A percentile compares a stretch with the other conserved stretches of the same genome.
Evolutionary conservation across 345 rosid species (phyloP).

Genomic region (Passiflora organensis): DNA sequence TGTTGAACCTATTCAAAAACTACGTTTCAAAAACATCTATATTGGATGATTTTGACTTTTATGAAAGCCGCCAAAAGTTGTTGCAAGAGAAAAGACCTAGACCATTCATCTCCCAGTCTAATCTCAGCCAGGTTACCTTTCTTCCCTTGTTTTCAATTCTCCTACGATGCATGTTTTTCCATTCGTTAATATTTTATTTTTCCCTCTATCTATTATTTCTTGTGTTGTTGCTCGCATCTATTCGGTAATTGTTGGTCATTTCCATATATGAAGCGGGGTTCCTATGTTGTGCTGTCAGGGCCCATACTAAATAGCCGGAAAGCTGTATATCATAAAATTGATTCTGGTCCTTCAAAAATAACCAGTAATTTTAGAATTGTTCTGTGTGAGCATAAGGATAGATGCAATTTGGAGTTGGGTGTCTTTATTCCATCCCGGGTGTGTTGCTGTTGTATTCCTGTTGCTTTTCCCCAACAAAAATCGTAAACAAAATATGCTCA

Average conservation of each 20-base stretch:
- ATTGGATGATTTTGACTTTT: constrained; percentile 14
- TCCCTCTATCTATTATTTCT: not conserved
- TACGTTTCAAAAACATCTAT: constrained; percentile 5
- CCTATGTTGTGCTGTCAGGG: no score
- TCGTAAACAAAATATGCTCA: no score
- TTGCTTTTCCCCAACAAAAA: no score
- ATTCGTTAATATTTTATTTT: not conserved
- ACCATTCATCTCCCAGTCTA: constrained; percentile 9
- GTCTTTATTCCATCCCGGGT: no score
- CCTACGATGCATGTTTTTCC: no score
- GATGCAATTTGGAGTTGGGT: no score
- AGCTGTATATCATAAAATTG: no score
- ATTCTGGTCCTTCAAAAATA: not conserved
- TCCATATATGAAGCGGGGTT: no score
- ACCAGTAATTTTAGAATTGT: not conserved
- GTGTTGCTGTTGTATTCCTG: no score
- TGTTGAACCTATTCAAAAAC: constrained; percentile 14
- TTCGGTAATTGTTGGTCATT: no score
- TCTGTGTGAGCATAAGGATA: not conserved
- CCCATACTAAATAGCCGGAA: no score
- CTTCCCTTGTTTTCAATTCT: not conserved
- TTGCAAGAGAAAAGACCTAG: constrained; percentile 16
- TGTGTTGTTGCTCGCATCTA: not conserved
- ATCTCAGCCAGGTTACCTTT: constrained; percentile 14
- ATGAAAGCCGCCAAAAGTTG: constrained; percentile 13